Percentiles rank a stretch among this genome's conserved stretches.
phyloP scores from a whole-genome alignment of 331 rosid species.

The Prunus yedoensis region DNA sequence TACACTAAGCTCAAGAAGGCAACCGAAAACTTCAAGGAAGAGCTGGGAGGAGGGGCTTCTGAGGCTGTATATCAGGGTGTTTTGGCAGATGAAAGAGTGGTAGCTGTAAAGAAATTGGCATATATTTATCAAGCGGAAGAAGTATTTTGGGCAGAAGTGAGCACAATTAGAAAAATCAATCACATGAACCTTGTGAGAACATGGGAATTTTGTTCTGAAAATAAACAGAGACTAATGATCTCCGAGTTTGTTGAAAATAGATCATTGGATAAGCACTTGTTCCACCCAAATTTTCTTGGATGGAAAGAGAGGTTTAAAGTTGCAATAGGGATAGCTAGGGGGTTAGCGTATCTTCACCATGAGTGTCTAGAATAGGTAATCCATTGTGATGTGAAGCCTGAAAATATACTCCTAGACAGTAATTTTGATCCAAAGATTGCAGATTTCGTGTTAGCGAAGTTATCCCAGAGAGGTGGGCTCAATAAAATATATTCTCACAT shows the following conservation, averaged over 20 bases:
- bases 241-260: neutral
- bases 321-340: neutral
- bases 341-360: conserved; percentile 14
- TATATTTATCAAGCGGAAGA: too few relatives aligned
- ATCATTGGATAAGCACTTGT: neutral
- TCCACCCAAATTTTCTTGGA: too few relatives aligned
- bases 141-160: too few relatives aligned
- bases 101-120: neutral
- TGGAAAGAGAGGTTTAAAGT: too few relatives aligned
- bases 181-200: too few relatives aligned
- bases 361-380: conserved; percentile 21
- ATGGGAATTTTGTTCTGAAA: too few relatives aligned
- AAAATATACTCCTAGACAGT: conserved; percentile 13
- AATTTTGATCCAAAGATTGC: conserved; percentile 10
- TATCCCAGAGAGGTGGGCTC: neutral
- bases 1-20: neutral
- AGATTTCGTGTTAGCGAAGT: conserved; percentile 15
- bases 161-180: too few relatives aligned
- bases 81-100: neutral
- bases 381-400: conserved; percentile 15
- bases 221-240: neutral
- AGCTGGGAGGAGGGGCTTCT: too few relatives aligned
- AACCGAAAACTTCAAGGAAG: too few relatives aligned
- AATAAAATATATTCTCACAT: neutral
- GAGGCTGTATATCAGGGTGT: neutral